Base-by-base conservation (phyloP, 495 filamentous ascomycete species). In the Neohortaea acidophila region DNA sequence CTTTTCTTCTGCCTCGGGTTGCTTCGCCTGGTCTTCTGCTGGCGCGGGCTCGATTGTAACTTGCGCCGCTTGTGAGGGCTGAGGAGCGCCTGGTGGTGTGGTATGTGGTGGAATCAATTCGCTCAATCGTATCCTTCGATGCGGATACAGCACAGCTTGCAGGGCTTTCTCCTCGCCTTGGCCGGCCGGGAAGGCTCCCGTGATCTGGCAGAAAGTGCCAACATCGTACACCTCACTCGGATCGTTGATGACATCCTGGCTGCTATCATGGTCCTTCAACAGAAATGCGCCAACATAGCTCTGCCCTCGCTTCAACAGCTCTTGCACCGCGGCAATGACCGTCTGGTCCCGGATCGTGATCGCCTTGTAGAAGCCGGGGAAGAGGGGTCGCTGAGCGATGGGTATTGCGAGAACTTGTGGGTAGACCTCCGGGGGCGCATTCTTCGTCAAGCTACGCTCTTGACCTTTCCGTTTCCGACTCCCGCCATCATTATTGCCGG, bases 391-490 rank as follows among this genome's bases (percentile, higher is more conserved):
- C 61, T 89, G 86, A 4, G 82, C 79, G 49, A 99, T 94, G n/a
- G 91, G 89, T 39, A 99, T 87, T 0, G 91, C 91, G 79, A 99
- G 85, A 33, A 99, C 85, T 53, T 96, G 87, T 15, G 91, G 89
- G 56, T 99, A 99, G 25, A 94, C 76, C 33, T 94, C 91, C 15
- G 91, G 91, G 4, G 94, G 77, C 0, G 75, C 67, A 2, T 84
- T 79, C 60, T 94, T 96, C 52, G 82, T 72, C 32, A 96, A 60
- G 15, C 80, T 77, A 51, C 74, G 75, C 24, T 89, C 81, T 15
- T 70, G 60, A 21, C 68, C 64, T 15, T 65, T 55, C 24, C 56
- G 53, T 21, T 54, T 54, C 53, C 77, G 84, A 52, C 79, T 70
- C 32, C 81, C 74, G 33, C 69, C 69, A 55, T 73, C 72, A 26